Conservation (phyloP, 768 basidiomycete species). For the Boletales sp. region DNA sequence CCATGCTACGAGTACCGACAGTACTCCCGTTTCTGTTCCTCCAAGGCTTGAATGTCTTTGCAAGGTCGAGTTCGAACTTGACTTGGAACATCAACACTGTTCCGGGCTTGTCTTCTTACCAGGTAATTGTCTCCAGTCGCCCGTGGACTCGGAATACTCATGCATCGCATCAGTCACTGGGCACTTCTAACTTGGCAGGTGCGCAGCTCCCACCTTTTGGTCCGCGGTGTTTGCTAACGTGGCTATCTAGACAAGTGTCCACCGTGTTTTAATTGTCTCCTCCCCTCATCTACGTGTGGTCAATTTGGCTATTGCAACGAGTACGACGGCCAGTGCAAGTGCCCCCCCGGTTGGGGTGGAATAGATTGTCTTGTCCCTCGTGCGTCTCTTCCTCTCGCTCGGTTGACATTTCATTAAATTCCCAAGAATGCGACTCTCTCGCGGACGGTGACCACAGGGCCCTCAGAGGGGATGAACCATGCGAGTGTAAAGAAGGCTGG, state of each 20-base stretch:
- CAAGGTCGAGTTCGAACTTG: conserved; percentile 8
- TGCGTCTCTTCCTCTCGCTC: conserved; percentile 40
- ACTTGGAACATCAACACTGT: conserved; percentile 12
- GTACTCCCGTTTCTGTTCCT: conserved; percentile 10
- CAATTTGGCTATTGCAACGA: conserved; percentile 89
- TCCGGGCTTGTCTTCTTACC: conserved; percentile 21
- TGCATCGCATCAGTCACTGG: conserved; percentile 14
- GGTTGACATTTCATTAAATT: background rate
- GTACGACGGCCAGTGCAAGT: conserved; percentile 95
- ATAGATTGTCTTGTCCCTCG: conserved; percentile 92
- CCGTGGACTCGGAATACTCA: conserved; percentile 10
- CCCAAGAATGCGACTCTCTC: conserved; percentile 86
- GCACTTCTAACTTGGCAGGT: conserved; percentile 18
- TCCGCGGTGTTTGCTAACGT: background rate
- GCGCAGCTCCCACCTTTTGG: background rate
- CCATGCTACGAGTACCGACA: conserved; percentile 22
- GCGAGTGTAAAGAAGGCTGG: conserved; percentile 95
- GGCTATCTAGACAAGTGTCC: conserved; percentile 55
- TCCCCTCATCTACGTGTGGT: conserved; percentile 89
- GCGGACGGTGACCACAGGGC: conserved; percentile 85
- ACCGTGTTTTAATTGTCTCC: conserved; percentile 93
- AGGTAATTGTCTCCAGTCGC: conserved; percentile 5
- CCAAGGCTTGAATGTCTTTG: background rate
- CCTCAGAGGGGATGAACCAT: conserved; percentile 71
- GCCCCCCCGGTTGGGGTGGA: conserved; percentile 96